phyloP scores from a whole-genome alignment of 1,284 basidiomycete genomes.

The Irpex sp. region DNA sequence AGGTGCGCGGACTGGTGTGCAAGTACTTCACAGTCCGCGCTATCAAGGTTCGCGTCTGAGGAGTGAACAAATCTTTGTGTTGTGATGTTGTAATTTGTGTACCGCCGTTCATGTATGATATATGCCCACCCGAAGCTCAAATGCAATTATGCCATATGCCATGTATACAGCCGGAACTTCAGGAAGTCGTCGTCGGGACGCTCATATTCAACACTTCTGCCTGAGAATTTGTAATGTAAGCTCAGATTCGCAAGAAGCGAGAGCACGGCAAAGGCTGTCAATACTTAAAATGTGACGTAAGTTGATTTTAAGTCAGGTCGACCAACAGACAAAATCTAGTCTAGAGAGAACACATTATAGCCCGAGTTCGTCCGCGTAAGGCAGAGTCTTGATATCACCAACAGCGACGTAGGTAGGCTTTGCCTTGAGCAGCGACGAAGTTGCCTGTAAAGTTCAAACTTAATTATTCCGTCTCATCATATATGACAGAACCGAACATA shows the following conservation, averaged over 20 bases:
- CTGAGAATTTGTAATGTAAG: background rate
- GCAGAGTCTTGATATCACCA: slow-evolving; percentile 74
- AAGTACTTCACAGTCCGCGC: slow-evolving; percentile 37
- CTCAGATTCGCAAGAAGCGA: background rate
- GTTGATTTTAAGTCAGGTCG: background rate
- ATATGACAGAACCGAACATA: slow-evolving; percentile 26
- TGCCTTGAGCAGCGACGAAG: slow-evolving; percentile 46
- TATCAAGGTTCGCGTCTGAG: background rate
- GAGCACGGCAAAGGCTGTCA: background rate
- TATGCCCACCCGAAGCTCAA: background rate
- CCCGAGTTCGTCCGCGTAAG: slow-evolving; percentile 83
- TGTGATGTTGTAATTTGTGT: background rate
- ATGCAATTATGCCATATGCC: slow-evolving; percentile 4
- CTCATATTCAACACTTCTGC: background rate
- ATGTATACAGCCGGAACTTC: background rate
- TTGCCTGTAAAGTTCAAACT: slow-evolving; percentile 16
- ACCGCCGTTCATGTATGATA: background rate
- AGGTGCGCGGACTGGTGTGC: slow-evolving; percentile 37
- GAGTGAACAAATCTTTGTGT: background rate
- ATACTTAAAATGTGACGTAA: background rate
- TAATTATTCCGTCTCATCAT: background rate
- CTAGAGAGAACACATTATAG: slow-evolving; percentile 32
- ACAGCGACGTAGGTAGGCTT: slow-evolving; percentile 87
- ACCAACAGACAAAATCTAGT: slow-evolving; percentile 1
- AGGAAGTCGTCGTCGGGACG: background rate